Base-by-base conservation (phyloP, 495 filamentous ascomycete species). In the Hypoxylon trugodes region DNA sequence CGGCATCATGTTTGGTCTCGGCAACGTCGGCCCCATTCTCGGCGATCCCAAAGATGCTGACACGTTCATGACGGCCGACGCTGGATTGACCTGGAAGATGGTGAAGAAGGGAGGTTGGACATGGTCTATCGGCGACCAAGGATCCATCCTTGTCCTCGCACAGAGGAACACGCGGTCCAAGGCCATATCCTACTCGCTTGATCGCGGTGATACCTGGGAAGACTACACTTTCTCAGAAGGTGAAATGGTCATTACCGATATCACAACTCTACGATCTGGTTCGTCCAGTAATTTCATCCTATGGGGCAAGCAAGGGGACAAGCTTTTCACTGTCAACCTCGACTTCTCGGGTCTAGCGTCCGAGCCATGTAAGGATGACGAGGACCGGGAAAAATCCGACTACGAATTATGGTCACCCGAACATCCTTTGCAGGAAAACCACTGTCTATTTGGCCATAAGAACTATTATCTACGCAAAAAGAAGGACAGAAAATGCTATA, bases 101-200 rank as follows among this genome's bases (percentile, higher is more conserved):
- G 88, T 90, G 50, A 93, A 87, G 77, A 91, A 94, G 70, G 96
- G 95, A 6, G 82, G 77, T 30, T 96, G 92, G 76, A 87, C 89
- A 76, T 99, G 92, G 90, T 92, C 96, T 65, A 96, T 88, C 66
- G 95, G 95, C 50, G 96, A 98, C 62, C 90, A 96, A 71, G 96
- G 96, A 13, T 92, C 90, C 1, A 85, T 98, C 64, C 83, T 98
- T 52, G 92, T 96, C 24, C 87, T 99, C 49, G 91, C 93, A 22
- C 76, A 80, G 61, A 74, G 84, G 32, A 37, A 56, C 28, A 61
- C 61, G 9, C 79, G 87, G 41, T 92, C 92, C 3, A 87, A 90
- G 38, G 70, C 78, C 0, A 74, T 98, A 41, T 84, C 82, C 57
- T 98, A 93, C 76, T 88, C 91, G 32, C 77, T 90, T 7, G 88